Evolutionary conservation across 106 monocot genomes (phyloP).

Genomic region (Dendrobium huoshanense): DNA sequence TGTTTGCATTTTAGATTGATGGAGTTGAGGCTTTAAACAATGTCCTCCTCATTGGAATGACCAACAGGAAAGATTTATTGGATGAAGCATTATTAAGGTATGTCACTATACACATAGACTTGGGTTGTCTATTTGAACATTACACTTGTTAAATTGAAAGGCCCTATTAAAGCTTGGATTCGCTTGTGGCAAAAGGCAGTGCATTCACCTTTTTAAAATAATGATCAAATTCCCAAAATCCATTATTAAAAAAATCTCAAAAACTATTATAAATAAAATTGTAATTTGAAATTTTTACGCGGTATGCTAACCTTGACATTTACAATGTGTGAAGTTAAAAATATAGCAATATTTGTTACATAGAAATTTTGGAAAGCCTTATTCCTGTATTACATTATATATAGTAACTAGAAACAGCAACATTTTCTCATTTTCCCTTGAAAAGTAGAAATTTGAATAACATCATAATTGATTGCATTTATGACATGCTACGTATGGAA

Average conservation of each 20-base stretch:
- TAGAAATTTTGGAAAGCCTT: background rate
- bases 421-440: background rate
- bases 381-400: background rate
- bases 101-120: background rate
- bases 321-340: background rate
- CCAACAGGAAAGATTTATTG: constrained; percentile 93
- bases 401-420: background rate
- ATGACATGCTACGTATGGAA: background rate
- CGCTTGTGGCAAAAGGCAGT: background rate
- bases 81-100: constrained; percentile 97
- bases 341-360: background rate
- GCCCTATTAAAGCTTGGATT: background rate
- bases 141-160: background rate
- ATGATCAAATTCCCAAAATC: background rate
- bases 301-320: background rate
- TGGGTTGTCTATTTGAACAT: background rate
- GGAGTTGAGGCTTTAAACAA: constrained; percentile 96
- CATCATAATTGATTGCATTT: background rate
- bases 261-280: background rate
- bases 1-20: constrained; percentile 76
- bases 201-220: background rate
- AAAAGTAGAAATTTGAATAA: background rate
- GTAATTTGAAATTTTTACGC: background rate
- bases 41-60: constrained; percentile 99
- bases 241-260: background rate